Evolutionary conservation across 805 yeast genomes (phyloP).

Genomic region (Saturnispora mendoncae): DNA sequence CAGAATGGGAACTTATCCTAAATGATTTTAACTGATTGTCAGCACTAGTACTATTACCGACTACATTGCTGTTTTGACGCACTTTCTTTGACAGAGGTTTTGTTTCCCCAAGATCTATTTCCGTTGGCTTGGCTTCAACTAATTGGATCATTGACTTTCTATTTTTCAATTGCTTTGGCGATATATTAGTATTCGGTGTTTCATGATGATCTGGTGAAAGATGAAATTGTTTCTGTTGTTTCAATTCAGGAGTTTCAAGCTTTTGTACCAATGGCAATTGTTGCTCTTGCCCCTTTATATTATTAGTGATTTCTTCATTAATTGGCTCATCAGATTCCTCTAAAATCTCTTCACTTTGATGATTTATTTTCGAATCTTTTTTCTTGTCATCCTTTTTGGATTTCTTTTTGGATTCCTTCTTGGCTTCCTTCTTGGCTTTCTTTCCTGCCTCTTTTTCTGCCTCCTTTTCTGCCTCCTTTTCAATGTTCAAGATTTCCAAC

Average conservation of each 20-base stretch:
- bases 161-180: slow-evolving; percentile 2
- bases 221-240: slow-evolving; percentile 1
- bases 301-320: background rate
- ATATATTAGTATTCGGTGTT: background rate
- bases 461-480: background rate
- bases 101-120: background rate
- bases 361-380: background rate
- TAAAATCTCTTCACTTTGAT: slow-evolving; percentile 1
- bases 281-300: background rate
- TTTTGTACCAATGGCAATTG: background rate
- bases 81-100: background rate
- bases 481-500: background rate
- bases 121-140: background rate
- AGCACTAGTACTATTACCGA: too few relatives aligned
- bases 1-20: slow-evolving; percentile 8
- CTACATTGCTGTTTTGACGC: background rate
- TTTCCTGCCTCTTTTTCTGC: slow-evolving; percentile 11
- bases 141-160: slow-evolving; percentile 10
- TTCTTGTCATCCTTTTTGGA: background rate
- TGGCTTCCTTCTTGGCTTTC: slow-evolving; percentile 13
- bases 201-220: slow-evolving; percentile 2
- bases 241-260: background rate
- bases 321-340: background rate
- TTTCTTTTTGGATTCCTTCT: background rate
- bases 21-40: slow-evolving; percentile 10